Base-by-base conservation (phyloP, 768 basidiomycete species). In the Macrolepiota fuliginosa region DNA sequence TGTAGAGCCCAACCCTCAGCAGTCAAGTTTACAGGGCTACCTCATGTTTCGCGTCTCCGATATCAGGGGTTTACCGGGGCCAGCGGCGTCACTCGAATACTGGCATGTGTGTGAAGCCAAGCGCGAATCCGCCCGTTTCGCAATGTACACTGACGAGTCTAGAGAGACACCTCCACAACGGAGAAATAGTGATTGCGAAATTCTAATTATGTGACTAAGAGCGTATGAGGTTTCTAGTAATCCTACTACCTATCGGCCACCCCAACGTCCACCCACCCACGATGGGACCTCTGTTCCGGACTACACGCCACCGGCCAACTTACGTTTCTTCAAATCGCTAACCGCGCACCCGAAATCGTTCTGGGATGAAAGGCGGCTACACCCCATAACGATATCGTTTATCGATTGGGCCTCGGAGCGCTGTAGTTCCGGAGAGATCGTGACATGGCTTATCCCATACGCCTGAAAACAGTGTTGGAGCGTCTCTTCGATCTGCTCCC, bases 371-470 rank as follows among this genome's bases (percentile, higher is more conserved):
- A 76, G 66, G 19, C 73, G 69, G 67, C 79, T 79, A 19, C 65
- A 54, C 27, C 62, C 62, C 24, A 66, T 35, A 29, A 73, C 71
- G 17, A 74, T 75, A 32, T 67, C 72, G 1, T 68, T 63, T n/a
- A 68, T 64, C n/a, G 72, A 70, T 62, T 70, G 69, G 13, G 72
- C 61, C 52, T 71, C 72, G 61, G 67, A 68, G 56, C 73, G 72
- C 7, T 72, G 70, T 39, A 81, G 74, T 68, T 83, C 82, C 22
- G 82, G 82, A 5, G 81, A 80, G 57, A 84, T 83, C 11, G 83
- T 84, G 54, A 83, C 81, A 72, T 84, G 83, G 56, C 69, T 77
- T 55, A 84, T 78, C 5, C 83, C 83, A 65, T 82, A 83, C 56
- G 76, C 81, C 19, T 77, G 71, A 65, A 83, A 82, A 67, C 82